These are phyloP conservation scores for Solanum phureja DNA, from an alignment of 257 asterid genomes.

Conservation along the genomic window DNA sequence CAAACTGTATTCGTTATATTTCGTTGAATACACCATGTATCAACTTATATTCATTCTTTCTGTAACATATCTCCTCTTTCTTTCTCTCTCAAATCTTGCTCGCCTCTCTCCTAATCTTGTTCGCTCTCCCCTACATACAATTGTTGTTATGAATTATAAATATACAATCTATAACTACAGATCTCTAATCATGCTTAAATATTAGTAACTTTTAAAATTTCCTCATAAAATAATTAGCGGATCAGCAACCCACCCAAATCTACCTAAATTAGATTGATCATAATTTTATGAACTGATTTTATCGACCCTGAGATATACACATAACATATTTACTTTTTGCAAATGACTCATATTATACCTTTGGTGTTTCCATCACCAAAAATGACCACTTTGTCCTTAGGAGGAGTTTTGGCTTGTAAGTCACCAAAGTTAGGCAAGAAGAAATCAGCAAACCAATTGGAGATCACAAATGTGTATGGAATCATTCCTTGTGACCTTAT, in stretches of 20 bases:
- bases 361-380: conserved; percentile 65
- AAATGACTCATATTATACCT: conserved; percentile 24
- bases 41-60: not conserved
- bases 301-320: not conserved
- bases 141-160: too few relatives aligned
- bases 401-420: conserved; percentile 34
- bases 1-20: too few relatives aligned
- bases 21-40: not conserved
- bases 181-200: too few relatives aligned
- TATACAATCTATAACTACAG: not conserved
- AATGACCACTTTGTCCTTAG: conserved; percentile 21
- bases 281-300: too few relatives aligned
- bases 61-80: not conserved
- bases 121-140: not conserved
- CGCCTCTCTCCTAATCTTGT: not conserved
- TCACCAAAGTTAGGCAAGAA: conserved; percentile 35
- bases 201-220: not conserved
- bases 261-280: too few relatives aligned
- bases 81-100: not conserved
- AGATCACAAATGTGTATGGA: conserved; percentile 40
- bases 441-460: conserved; percentile 49
- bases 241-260: not conserved
- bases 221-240: not conserved
- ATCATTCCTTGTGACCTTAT: conserved; percentile 38
- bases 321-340: not conserved